A percentile compares a stretch with the other conserved stretches of the same genome.
Conservation (phyloP, 768 basidiomycete species). For the Pholiota microspora region DNA sequence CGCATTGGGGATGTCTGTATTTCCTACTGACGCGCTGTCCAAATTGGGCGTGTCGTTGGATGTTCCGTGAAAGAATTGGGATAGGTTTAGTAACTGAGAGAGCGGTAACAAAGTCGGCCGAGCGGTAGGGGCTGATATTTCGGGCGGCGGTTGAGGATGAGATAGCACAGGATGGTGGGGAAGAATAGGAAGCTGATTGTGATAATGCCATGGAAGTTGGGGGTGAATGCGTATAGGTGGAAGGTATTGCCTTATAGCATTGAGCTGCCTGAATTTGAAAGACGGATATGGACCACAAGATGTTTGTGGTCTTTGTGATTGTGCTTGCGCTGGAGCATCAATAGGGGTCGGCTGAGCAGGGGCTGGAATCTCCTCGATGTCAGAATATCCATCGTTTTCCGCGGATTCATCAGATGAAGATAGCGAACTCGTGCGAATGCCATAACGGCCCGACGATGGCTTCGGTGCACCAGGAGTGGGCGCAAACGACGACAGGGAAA, state of each 20-base stretch:
- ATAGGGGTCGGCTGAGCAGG: conserved; percentile 21
- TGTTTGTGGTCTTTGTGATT: conserved; percentile 13
- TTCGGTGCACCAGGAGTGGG: too few relatives aligned
- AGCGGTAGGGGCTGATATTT: too few relatives aligned
- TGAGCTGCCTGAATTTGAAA: background rate
- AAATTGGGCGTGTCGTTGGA: too few relatives aligned
- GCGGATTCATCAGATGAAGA: conserved; percentile 31
- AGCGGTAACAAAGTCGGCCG: too few relatives aligned
- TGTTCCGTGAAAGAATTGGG: too few relatives aligned
- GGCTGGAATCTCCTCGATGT: conserved; percentile 51
- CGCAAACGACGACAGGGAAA: conserved; percentile 10
- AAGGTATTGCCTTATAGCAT: background rate
- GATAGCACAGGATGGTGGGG: too few relatives aligned
- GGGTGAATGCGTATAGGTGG: background rate
- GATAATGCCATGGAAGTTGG: background rate
- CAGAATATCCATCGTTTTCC: conserved; percentile 36
- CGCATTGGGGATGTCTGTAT: too few relatives aligned
- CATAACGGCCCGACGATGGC: conserved; percentile 59
- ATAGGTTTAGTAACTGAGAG: too few relatives aligned
- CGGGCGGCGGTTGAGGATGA: too few relatives aligned
- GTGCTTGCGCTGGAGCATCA: background rate
- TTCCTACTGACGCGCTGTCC: too few relatives aligned
- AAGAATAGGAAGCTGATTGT: background rate
- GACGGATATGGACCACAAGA: background rate
- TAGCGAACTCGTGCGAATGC: conserved; percentile 31